A percentile compares a stretch with the other conserved stretches of the same genome.
Conservation (phyloP, 495 filamentous ascomycete species). For the Tetracladium marchalianum region DNA sequence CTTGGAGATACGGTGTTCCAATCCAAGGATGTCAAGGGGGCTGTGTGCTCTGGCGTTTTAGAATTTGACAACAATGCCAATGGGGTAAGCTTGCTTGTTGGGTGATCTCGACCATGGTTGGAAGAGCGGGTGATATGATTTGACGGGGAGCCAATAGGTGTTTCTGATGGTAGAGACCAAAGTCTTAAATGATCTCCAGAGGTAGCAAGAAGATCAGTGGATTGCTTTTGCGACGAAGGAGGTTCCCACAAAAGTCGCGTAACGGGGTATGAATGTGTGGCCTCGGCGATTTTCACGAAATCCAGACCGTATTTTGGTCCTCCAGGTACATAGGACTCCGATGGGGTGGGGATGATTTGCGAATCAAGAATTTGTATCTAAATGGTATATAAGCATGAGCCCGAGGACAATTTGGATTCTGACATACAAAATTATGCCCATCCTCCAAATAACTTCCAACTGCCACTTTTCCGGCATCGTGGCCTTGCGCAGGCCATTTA, state of each 20-base stretch:
- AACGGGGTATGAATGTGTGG: constrained; percentile 94
- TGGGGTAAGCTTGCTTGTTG: constrained; percentile 81
- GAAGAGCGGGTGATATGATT: constrained; percentile 68
- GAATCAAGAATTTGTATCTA: constrained; percentile 98
- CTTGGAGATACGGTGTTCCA: constrained; percentile 97
- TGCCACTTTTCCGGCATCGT: constrained; percentile 81
- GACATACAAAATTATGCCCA: constrained; percentile 86
- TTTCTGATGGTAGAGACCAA: constrained; percentile 73
- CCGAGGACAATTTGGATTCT: constrained; percentile 12
- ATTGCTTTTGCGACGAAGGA: constrained; percentile 90
- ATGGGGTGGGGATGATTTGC: constrained; percentile 58
- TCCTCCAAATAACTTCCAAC: constrained; percentile 96
- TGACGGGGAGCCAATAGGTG: constrained; percentile 38
- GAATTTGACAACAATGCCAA: constrained; percentile 92
- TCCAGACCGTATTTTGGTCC: constrained; percentile 68
- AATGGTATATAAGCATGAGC: neutral
- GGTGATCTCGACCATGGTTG: constrained; percentile 49
- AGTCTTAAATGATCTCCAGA: constrained; percentile 93
- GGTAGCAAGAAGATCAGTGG: constrained; percentile 91
- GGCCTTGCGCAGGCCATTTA: constrained; percentile 82
- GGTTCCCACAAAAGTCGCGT: constrained; percentile 96
- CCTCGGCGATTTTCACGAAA: constrained; percentile 91
- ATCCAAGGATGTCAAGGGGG: constrained; percentile 89
- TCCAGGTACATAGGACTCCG: constrained; percentile 61
- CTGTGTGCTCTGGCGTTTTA: constrained; percentile 96